Evolutionary conservation across 2,329 filamentous ascomycete species (phyloP).

Genomic region (Fusarium albidum): DNA sequence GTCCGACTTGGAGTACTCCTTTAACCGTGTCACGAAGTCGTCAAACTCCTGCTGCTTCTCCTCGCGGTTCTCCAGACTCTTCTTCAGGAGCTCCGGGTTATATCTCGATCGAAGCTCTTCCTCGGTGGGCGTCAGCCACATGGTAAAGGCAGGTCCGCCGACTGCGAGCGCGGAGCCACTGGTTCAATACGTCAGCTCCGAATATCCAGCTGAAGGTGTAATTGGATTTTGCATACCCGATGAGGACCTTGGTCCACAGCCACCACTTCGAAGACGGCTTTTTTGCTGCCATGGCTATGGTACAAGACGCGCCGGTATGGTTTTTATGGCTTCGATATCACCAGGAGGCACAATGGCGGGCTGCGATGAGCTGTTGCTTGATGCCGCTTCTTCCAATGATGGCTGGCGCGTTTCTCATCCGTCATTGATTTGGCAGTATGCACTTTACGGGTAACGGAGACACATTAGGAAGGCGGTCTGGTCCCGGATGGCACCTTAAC

Average conservation of each 20-base stretch:
- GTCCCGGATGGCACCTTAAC: slow-evolving; percentile 17
- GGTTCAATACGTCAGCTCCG: slow-evolving; percentile 26
- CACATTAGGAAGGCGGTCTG: slow-evolving; percentile 37
- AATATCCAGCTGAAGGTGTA: slow-evolving; percentile 16
- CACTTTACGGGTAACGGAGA: slow-evolving; percentile 13
- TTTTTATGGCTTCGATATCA: not conserved
- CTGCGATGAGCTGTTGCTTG: slow-evolving; percentile 3
- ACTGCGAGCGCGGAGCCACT: slow-evolving; percentile 78
- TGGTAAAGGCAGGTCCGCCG: slow-evolving; percentile 85
- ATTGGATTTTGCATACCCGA: slow-evolving; percentile 62
- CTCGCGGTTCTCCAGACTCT: slow-evolving; percentile 80
- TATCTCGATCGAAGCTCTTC: slow-evolving; percentile 93
- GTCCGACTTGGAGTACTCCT: slow-evolving; percentile 88
- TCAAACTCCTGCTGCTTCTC: slow-evolving; percentile 87
- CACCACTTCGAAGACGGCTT: slow-evolving; percentile 61
- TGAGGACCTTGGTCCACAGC: slow-evolving; percentile 74
- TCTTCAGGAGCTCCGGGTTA: slow-evolving; percentile 92
- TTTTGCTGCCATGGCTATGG: slow-evolving; percentile 46
- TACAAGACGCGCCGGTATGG: not conserved
- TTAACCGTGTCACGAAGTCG: slow-evolving; percentile 82
- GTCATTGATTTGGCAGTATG: slow-evolving; percentile 44
- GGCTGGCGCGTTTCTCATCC: slow-evolving; percentile 40
- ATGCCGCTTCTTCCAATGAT: slow-evolving; percentile 38
- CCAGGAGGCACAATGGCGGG: slow-evolving; percentile 1
- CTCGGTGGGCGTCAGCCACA: slow-evolving; percentile 82